Evolutionary conservation across 225 moss, liverwort and hornwort species (phyloP).

Genomic region (Straminergon stramineum): DNA sequence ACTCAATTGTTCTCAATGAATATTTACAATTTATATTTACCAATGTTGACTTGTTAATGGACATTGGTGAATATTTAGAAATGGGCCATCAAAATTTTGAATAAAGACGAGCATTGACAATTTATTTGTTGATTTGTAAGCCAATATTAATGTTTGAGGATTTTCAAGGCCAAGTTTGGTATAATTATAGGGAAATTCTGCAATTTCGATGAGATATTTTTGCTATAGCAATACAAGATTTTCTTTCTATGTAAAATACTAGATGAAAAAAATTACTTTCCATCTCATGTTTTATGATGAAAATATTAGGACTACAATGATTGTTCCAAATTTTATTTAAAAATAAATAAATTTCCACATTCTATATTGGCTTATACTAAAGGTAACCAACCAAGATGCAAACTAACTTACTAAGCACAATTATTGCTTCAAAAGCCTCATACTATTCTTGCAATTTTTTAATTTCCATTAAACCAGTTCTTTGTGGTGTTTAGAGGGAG

Average conservation of each 20-base stretch:
- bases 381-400: fast-evolving
- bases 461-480: neutral
- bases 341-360: too few species aligned
- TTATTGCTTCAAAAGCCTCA: neutral
- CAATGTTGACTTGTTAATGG: neutral
- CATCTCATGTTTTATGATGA: neutral
- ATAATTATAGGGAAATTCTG: neutral
- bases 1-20: neutral
- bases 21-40: neutral
- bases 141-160: neutral
- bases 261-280: neutral
- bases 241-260: neutral
- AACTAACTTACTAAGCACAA: neutral
- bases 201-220: neutral
- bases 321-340: neutral
- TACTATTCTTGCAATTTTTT: neutral
- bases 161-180: neutral
- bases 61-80: neutral
- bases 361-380: neutral
- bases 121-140: neutral
- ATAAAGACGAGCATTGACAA: neutral
- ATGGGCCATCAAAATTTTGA: neutral
- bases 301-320: neutral
- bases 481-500: neutral
- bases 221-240: too few species aligned